Percentiles rank a stretch among this genome's conserved stretches.
Conservation (phyloP, 495 filamentous ascomycete genomes). For the Cercophora newfieldiana region DNA sequence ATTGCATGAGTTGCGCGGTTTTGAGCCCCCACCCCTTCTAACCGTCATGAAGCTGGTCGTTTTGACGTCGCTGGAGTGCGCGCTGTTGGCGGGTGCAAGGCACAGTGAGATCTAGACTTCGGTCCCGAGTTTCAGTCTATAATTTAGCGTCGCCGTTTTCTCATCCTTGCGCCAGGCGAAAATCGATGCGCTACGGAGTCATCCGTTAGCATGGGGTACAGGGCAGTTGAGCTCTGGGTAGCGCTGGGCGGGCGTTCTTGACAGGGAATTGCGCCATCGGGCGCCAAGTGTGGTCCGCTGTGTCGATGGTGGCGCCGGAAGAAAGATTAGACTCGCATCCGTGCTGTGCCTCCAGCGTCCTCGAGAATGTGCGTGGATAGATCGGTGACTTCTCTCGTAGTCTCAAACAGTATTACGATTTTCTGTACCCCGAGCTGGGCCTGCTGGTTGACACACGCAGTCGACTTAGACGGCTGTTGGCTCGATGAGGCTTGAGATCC, state of each 20-base stretch:
- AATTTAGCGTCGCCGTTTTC: neutral
- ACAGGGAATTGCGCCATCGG: slow-evolving; percentile 16
- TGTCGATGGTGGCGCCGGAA: slow-evolving; percentile 16
- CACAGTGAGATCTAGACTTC: neutral
- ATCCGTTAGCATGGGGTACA: neutral
- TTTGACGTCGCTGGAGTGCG: too few relatives aligned
- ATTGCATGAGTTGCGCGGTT: neutral
- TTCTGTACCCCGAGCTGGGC: too few relatives aligned
- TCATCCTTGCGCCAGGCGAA: neutral
- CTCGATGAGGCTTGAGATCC: slow-evolving; percentile 11
- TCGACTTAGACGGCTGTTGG: slow-evolving; percentile 8
- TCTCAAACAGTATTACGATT: too few relatives aligned
- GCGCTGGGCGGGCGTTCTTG: neutral
- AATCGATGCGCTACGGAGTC: neutral
- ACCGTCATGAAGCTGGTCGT: too few relatives aligned
- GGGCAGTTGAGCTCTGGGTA: neutral
- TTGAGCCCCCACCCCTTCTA: neutral
- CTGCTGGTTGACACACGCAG: neutral
- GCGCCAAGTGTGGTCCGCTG: neutral
- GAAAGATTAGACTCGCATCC: too few relatives aligned
- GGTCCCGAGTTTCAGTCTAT: neutral
- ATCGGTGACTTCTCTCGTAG: too few relatives aligned
- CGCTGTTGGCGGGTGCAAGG: too few relatives aligned
- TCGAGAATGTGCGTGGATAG: too few relatives aligned
- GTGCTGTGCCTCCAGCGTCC: too few relatives aligned